Base-by-base conservation (phyloP, 1,284 basidiomycete species). In the Ceratobasidium sp. region DNA sequence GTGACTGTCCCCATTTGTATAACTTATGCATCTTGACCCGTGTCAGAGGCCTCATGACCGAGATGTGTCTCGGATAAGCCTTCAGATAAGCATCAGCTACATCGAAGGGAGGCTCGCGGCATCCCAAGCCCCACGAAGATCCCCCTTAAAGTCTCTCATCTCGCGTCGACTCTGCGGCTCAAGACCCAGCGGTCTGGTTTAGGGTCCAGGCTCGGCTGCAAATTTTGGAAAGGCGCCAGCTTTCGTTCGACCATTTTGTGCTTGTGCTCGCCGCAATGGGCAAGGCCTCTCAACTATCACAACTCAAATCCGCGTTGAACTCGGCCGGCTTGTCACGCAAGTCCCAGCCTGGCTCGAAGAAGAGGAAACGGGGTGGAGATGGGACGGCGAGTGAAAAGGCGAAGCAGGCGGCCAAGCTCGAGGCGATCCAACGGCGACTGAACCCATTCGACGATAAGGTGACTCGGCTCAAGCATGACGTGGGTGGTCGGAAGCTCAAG, bases 361-460 rank as follows among this genome's bases (percentile, higher is more conserved):
- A 93, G 80, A 85, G 86, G 78, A 92, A 87, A 83, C 88, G 87
- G 77, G 81, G 84, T 70, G 79, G 79, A 8, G 83, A 86, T 1
- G 82, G 84, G 4, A 60, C 71, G 59, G 91, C 92, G 78, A 89
- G 88, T 76, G 93, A 94, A 80, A 89, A 91, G 79, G 88, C 89
- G 73, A 92, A 91, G 81, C 88, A 87, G 77, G 86, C 89, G 0
- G 87, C 89, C n/a, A 93, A 89, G 79, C 86, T 98, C 59, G 88
- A 89, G 74, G 90, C 92, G 79, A 97, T 99, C 75, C 89, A 94
- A 74, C 85, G 88, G 75, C 88, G 87, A 75, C 85, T 98, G 77
- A 98, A 98, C 83, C 93, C 93, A 32, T 99, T 99, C 81, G 97
- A 99, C 80, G 86, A 90, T 77, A 92, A 94, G 77, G 91, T 95